Conservation (phyloP, 2,329 filamentous ascomycete species). For the Periconia sp. region DNA sequence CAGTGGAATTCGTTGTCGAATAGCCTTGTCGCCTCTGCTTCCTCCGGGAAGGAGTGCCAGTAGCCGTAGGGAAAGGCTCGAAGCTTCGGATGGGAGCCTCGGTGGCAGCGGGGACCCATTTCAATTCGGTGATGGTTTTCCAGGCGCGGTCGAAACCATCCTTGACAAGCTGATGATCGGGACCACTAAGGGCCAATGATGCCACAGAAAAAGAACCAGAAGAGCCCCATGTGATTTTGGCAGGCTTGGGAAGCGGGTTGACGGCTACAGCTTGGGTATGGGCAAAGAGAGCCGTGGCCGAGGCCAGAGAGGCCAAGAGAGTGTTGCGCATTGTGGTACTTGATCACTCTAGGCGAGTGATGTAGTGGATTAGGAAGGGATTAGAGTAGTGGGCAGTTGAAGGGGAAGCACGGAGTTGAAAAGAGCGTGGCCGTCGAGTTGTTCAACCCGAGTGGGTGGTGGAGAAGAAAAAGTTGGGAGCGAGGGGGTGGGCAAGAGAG, state of each 20-base stretch:
- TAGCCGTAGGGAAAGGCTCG: conserved; percentile 54
- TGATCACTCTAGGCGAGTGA: too few species aligned
- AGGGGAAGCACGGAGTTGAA: conserved; percentile 2
- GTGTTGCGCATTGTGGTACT: conserved; percentile 33
- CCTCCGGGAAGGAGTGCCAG: conserved; percentile 15
- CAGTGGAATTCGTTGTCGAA: conserved; percentile 25
- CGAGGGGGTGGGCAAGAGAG: conserved; percentile 12
- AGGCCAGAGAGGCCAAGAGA: conserved; percentile 31
- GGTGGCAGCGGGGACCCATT: conserved; percentile 57
- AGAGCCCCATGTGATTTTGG: conserved; percentile 55
- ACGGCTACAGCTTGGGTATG: conserved; percentile 50
- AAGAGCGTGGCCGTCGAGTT: conserved; percentile 9
- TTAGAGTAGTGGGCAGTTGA: neutral
- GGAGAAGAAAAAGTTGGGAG: conserved; percentile 9
- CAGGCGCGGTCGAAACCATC: conserved; percentile 56
- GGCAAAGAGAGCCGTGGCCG: conserved; percentile 39
- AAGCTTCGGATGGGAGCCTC: conserved; percentile 56
- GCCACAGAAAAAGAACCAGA: conserved; percentile 52
- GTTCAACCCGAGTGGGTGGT: conserved; percentile 3
- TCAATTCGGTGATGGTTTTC: conserved; percentile 50
- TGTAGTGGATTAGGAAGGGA: neutral
- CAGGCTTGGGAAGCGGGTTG: conserved; percentile 58
- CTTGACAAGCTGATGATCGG: conserved; percentile 38
- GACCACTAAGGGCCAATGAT: conserved; percentile 43
- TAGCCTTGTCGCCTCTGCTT: conserved; percentile 24